Conservation (phyloP, 2,329 filamentous ascomycete species). For the Aureobasidium pullulans region DNA sequence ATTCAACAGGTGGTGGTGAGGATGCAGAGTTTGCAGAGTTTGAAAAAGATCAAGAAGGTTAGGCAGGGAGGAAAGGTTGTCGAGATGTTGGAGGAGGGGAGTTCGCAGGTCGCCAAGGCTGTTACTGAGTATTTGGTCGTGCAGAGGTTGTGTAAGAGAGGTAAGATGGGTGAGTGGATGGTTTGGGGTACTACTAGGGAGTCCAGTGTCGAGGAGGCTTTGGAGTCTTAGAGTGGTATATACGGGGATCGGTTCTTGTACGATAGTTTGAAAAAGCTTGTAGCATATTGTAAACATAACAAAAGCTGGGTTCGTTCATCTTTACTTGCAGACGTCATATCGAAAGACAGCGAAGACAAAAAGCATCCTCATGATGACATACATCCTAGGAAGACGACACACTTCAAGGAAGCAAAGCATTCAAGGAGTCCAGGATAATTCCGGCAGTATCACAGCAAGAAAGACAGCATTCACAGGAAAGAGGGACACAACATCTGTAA, state of each 20-base stretch:
- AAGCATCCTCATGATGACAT: no score
- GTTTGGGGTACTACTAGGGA: conserved; percentile 43
- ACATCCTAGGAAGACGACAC: no score
- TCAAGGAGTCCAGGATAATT: no score
- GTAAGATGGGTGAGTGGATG: conserved; percentile 39
- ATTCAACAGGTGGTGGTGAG: conserved; percentile 18
- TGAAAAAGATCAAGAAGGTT: conserved; percentile 20
- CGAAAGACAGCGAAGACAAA: no score
- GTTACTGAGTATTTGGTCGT: conserved; percentile 45
- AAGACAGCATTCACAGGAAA: background rate
- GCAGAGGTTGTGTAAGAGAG: conserved; percentile 37
- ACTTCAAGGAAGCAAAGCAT: no score
- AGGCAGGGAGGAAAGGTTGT: conserved; percentile 23
- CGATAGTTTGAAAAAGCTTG: background rate
- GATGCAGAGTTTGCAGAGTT: conserved; percentile 17
- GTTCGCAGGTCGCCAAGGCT: conserved; percentile 29
- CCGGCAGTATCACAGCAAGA: no score
- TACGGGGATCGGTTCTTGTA: background rate
- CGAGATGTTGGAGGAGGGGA: conserved; percentile 30
- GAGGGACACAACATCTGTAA: background rate
- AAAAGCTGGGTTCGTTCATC: no score
- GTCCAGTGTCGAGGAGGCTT: conserved; percentile 28
- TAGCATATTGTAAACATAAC: no score
- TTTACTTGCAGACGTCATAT: no score
- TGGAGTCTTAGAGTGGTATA: background rate